phyloP scores from a whole-genome alignment of 805 yeast genomes.

The Candida patagonica region DNA sequence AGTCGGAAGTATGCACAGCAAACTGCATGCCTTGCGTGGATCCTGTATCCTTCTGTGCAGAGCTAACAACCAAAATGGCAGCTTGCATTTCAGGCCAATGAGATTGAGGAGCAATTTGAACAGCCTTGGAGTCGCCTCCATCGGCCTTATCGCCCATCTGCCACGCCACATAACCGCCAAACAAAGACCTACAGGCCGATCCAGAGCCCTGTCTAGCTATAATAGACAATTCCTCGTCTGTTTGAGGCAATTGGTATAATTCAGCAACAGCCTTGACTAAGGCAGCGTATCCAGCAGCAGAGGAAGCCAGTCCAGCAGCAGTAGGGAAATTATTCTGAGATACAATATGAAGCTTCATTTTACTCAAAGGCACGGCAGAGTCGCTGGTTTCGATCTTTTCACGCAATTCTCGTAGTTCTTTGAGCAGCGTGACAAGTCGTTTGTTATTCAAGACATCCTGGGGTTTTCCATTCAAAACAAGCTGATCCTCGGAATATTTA shows the following conservation, averaged over 20 bases:
- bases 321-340: conserved; percentile 97
- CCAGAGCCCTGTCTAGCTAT: conserved; percentile 98
- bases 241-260: conserved; percentile 77
- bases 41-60: conserved; percentile 88
- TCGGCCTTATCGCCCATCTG: conserved; percentile 75
- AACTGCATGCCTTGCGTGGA: conserved; percentile 95
- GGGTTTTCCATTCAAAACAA: conserved; percentile 79
- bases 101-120: conserved; percentile 69
- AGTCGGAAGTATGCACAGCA: conserved; percentile 81
- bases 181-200: conserved; percentile 92
- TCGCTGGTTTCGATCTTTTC: conserved; percentile 37
- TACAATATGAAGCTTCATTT: conserved; percentile 66
- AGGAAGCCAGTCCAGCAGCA: conserved; percentile 96
- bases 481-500: conserved; percentile 48
- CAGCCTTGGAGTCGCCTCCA: conserved; percentile 93
- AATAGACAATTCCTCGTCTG: conserved; percentile 74
- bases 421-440: conserved; percentile 50
- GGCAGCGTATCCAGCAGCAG: conserved; percentile 98
- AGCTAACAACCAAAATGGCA: conserved; percentile 84
- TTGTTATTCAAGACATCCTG: conserved; percentile 59
- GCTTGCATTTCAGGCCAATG: conserved; percentile 96
- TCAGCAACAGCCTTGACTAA: conserved; percentile 81
- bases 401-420: conserved; percentile 65
- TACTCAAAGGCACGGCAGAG: conserved; percentile 32
- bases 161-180: conserved; percentile 99